phyloP scores from a whole-genome alignment of 805 yeast species.

The Blastobotrys muscicola region DNA sequence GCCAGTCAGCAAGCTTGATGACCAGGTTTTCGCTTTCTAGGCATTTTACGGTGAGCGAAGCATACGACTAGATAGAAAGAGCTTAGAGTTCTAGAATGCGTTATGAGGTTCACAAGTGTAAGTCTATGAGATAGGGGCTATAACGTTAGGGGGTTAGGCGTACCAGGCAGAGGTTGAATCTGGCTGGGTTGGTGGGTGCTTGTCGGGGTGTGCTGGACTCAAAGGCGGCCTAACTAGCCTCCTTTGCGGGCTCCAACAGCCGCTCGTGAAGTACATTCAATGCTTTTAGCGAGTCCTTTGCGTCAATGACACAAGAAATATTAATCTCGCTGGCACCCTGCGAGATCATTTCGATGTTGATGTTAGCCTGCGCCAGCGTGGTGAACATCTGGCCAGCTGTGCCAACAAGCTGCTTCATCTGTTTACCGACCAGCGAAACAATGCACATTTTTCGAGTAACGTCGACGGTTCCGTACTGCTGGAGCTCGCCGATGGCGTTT shows the following conservation, averaged over 20 bases:
- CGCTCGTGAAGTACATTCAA: slow-evolving; percentile 75
- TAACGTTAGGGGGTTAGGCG: no score
- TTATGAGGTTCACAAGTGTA: no score
- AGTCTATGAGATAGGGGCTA: no score
- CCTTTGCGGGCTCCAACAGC: slow-evolving; percentile 32
- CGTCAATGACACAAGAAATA: slow-evolving; percentile 88
- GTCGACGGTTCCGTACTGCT: slow-evolving; percentile 79
- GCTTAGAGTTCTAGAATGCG: no score
- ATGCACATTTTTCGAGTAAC: slow-evolving; percentile 82
- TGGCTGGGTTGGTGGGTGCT: no score
- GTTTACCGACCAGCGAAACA: slow-evolving; percentile 90
- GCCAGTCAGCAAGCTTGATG: slow-evolving; percentile 83
- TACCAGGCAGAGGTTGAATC: no score
- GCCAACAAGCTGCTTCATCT: slow-evolving; percentile 94
- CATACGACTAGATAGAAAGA: no score
- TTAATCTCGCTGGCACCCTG: slow-evolving; percentile 98
- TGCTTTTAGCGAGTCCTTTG: slow-evolving; percentile 74
- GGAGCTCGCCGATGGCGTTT: slow-evolving; percentile 68
- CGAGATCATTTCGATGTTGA: slow-evolving; percentile 95
- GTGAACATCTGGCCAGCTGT: slow-evolving; percentile 96
- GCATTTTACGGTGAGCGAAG: background rate
- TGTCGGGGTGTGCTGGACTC: no score
- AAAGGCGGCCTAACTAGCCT: no score
- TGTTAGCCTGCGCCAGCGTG: slow-evolving; percentile 80
- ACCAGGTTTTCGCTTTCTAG: slow-evolving; percentile 81